Conservation (phyloP, 2,329 filamentous ascomycete species). For the Ophiostoma tasmaniense region DNA sequence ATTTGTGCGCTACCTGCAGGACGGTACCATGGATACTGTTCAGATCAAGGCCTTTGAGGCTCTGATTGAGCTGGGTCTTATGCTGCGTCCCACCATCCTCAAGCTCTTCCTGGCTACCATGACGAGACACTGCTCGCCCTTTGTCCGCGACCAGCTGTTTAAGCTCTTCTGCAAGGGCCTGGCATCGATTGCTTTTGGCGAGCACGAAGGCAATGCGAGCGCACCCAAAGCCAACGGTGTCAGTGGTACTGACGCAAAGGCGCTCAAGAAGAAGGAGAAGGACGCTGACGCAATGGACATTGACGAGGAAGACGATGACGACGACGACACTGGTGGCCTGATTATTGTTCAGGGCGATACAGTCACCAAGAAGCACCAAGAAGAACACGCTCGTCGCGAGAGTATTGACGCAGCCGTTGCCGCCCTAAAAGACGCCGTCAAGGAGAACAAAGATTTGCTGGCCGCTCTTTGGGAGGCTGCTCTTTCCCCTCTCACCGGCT, state of each 20-base stretch:
- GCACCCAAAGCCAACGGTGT: constrained; percentile 21
- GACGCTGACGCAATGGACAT: constrained; percentile 35
- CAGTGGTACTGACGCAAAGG: not conserved
- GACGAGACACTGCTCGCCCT: constrained; percentile 56
- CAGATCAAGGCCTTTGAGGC: constrained; percentile 59
- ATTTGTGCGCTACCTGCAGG: constrained; percentile 57
- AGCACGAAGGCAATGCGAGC: constrained; percentile 42
- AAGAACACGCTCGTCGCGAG: constrained; percentile 39
- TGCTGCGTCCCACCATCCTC: constrained; percentile 48
- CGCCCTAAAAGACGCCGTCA: constrained; percentile 42
- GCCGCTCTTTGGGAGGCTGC: constrained; percentile 42
- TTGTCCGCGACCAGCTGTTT: constrained; percentile 51
- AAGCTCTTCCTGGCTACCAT: constrained; percentile 49
- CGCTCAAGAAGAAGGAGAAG: not conserved
- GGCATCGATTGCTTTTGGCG: constrained; percentile 56
- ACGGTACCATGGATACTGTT: constrained; percentile 54
- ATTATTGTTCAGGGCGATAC: constrained; percentile 40
- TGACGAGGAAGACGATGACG: constrained; percentile 23
- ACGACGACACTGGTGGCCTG: constrained; percentile 33
- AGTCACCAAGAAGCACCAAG: constrained; percentile 36
- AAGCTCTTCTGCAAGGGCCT: constrained; percentile 51
- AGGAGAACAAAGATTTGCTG: constrained; percentile 36
- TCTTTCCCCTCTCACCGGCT: constrained; percentile 38
- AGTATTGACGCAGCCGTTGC: constrained; percentile 39
- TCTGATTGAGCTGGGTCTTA: constrained; percentile 53